A percentile compares a stretch with the other conserved stretches of the same genome.
Conservation (phyloP, 2,329 filamentous ascomycete species). For the Neonectria faginata region DNA sequence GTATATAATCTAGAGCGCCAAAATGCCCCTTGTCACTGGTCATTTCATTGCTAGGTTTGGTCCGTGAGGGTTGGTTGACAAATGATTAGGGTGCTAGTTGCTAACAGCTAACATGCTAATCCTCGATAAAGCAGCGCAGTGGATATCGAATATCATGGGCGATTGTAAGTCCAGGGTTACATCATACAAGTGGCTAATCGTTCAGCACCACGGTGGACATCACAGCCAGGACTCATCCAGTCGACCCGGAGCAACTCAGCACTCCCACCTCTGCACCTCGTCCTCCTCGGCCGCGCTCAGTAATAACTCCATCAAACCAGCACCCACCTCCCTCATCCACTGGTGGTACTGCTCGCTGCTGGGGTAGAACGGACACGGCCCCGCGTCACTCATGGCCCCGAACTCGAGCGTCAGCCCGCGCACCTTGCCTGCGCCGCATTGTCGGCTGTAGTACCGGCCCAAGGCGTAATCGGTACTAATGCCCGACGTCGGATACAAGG, state of each 20-base stretch:
- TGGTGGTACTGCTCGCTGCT: slow-evolving; percentile 55
- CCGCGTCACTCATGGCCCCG: slow-evolving; percentile 46
- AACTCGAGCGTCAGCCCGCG: slow-evolving; percentile 62
- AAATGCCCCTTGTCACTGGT: slow-evolving; percentile 44
- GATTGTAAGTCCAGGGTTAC: slow-evolving; percentile 1
- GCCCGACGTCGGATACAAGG: slow-evolving; percentile 60
- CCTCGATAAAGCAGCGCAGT: background rate
- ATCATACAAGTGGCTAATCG: background rate
- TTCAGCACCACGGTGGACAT: background rate
- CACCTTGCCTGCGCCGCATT: slow-evolving; percentile 52
- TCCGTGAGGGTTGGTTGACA: slow-evolving; percentile 6
- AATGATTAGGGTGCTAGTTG: background rate
- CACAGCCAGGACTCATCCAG: background rate
- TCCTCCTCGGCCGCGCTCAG: slow-evolving; percentile 44
- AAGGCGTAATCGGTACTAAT: slow-evolving; percentile 61
- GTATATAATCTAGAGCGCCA: slow-evolving; percentile 49
- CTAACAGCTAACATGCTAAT: background rate
- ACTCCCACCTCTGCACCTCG: slow-evolving; percentile 33
- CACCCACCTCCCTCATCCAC: slow-evolving; percentile 58
- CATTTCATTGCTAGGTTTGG: slow-evolving; percentile 3
- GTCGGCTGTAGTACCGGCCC: slow-evolving; percentile 54
- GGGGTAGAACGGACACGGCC: slow-evolving; percentile 59
- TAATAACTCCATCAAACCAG: slow-evolving; percentile 62
- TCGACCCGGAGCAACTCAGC: slow-evolving; percentile 15
- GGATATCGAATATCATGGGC: background rate